Evolutionary conservation across 108 stramenopile species (phyloP).

Genomic region (Mediolabrus comicus): DNA sequence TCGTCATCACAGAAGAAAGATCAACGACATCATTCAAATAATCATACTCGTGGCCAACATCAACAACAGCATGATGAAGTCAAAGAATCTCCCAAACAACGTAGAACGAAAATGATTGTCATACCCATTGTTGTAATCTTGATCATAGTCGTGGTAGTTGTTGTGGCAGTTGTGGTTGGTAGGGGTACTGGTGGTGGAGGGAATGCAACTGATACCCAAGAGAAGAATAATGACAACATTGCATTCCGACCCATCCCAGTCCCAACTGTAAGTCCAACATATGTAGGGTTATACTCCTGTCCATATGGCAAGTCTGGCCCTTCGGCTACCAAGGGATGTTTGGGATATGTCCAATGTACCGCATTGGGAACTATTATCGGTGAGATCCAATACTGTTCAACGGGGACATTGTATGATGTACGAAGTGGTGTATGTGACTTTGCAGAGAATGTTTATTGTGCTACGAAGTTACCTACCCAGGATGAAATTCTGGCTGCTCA

Average conservation of each 20-base stretch:
- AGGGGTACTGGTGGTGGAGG: neutral
- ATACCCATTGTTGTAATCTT: conserved; percentile 5
- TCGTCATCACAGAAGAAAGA: too few species aligned
- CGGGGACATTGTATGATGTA: conserved; percentile 33
- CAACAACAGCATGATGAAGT: neutral
- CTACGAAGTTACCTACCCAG: conserved; percentile 1
- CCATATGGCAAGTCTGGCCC: conserved; percentile 12
- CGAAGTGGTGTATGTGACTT: conserved; percentile 14
- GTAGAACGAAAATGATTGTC: conserved; percentile 12
- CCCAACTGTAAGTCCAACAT: conserved; percentile 31
- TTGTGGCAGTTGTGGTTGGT: conserved; percentile 16
- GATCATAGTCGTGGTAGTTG: neutral
- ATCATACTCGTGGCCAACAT: too few species aligned
- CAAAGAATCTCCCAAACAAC: neutral
- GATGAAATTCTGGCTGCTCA: neutral
- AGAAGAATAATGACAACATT: neutral
- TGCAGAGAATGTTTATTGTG: conserved; percentile 25
- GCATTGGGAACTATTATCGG: neutral
- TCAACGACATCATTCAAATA: too few species aligned
- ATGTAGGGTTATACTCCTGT: conserved; percentile 25
- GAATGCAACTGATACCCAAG: neutral
- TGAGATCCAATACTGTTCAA: conserved; percentile 1
- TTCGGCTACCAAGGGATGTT: conserved; percentile 20
- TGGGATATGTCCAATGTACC: conserved; percentile 36
- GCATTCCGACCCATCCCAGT: conserved; percentile 1